A percentile compares a stretch with the other conserved stretches of the same genome.
These are phyloP conservation scores for Lathyrus tuberosus DNA, from an alignment of 306 rosid species.

Conservation along the genomic window DNA sequence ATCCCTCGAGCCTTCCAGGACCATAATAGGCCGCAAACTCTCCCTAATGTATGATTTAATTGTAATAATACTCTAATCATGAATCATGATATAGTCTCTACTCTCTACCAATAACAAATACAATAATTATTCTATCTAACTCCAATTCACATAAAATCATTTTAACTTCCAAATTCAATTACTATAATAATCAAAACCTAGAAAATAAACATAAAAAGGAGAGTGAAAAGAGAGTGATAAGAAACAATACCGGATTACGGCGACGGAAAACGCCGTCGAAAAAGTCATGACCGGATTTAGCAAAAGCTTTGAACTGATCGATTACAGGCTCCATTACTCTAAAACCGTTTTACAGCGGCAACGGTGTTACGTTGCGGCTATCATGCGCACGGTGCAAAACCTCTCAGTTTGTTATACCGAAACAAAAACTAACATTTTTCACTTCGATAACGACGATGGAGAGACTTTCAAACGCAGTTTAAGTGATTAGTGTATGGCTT, in stretches of 20 bases:
- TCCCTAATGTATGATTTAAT: too few species aligned
- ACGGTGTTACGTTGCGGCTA: not conserved
- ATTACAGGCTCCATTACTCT: slow-evolving; percentile 57
- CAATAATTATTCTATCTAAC: not conserved
- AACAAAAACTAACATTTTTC: too few species aligned
- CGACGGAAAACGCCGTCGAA: slow-evolving; percentile 52
- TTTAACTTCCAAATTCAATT: not conserved
- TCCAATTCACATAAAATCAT: not conserved
- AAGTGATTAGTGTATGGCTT: not conserved
- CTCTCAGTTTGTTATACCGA: not conserved
- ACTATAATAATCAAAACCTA: not conserved
- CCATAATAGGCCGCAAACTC: too few species aligned
- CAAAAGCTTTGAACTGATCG: slow-evolving; percentile 55
- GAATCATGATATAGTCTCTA: too few species aligned
- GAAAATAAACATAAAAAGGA: not conserved
- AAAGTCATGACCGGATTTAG: slow-evolving; percentile 58
- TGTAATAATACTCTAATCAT: too few species aligned
- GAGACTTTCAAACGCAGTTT: not conserved
- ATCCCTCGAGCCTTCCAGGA: too few species aligned
- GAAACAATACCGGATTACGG: slow-evolving; percentile 62
- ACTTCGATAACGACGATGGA: not conserved
- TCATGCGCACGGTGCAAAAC: not conserved
- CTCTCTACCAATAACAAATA: not conserved
- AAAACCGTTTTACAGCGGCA: not conserved
- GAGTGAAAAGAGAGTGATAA: not conserved